A percentile compares a stretch with the other conserved stretches of the same genome.
These are phyloP conservation scores for Tetrahymena malaccensis DNA, from an alignment of 73 alveolate genomes.

Conservation along the genomic window DNA sequence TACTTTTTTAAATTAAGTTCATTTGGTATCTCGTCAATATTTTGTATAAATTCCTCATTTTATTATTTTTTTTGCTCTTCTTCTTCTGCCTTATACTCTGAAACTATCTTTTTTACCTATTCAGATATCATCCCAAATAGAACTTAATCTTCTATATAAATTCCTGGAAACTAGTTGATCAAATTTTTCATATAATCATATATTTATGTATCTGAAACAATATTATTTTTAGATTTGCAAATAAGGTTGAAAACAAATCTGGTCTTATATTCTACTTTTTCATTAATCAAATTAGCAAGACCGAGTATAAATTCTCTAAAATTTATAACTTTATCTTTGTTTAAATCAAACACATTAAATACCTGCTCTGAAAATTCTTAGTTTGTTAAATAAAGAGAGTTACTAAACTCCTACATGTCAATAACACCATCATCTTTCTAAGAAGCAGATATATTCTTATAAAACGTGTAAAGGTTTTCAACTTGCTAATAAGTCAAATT, in stretches of 20 bases:
- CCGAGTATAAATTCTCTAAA: constrained; percentile 56
- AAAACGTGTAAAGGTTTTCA: constrained; percentile 46
- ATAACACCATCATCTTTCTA: constrained; percentile 55
- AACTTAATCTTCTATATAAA: constrained; percentile 30
- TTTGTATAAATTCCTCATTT: background rate
- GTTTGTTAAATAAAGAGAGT: constrained; percentile 20
- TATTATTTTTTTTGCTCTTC: background rate
- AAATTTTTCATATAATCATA: constrained; percentile 15
- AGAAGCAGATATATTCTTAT: constrained; percentile 19
- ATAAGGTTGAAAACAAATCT: constrained; percentile 35
- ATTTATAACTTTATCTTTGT: constrained; percentile 48
- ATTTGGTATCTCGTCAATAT: background rate
- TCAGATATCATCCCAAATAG: constrained; percentile 21
- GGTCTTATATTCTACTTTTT: constrained; percentile 46
- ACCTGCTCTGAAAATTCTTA: constrained; percentile 32
- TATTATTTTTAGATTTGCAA: constrained; percentile 32
- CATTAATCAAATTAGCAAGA: constrained; percentile 48
- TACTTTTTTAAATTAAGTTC: background rate
- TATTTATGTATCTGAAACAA: constrained; percentile 17
- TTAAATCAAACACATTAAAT: constrained; percentile 40
- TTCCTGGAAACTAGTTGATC: constrained; percentile 4
- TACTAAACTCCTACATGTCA: constrained; percentile 47
- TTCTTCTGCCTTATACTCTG: background rate
- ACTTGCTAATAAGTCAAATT: constrained; percentile 43
- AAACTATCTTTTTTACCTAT: background rate